Evolutionary conservation across 805 yeast species (phyloP).

Genomic region (Lipomyces oligophaga): DNA sequence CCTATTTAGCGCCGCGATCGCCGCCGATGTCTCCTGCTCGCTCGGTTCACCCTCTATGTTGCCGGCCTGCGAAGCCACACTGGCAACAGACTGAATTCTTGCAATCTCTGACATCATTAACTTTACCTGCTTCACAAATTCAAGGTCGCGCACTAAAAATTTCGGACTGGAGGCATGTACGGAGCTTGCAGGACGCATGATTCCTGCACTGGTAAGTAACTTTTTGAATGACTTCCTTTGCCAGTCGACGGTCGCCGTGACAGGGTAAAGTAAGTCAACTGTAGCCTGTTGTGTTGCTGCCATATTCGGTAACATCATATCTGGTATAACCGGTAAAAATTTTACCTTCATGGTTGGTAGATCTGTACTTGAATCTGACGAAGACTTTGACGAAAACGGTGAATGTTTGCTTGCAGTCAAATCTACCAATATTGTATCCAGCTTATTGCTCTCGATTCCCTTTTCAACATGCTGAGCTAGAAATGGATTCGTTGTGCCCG

Average conservation of each 20-base stretch:
- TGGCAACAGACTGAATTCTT: no score
- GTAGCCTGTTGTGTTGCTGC: constrained; percentile 19
- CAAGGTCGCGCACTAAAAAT: constrained; percentile 15
- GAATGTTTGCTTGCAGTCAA: no score
- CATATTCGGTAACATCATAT: constrained; percentile 17
- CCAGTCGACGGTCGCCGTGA: constrained; percentile 23
- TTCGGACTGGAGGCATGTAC: constrained; percentile 1
- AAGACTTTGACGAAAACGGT: no score
- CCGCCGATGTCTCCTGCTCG: background rate
- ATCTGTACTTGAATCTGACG: background rate
- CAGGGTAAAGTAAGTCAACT: constrained; percentile 26
- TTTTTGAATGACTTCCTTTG: constrained; percentile 16
- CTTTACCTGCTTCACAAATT: constrained; percentile 9
- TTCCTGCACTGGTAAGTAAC: constrained; percentile 13
- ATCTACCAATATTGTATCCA: no score
- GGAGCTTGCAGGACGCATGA: constrained; percentile 2
- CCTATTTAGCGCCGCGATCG: background rate
- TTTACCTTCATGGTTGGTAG: constrained; percentile 22
- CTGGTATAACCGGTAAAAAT: constrained; percentile 20
- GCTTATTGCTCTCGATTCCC: no score
- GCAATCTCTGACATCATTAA: constrained; percentile 8
- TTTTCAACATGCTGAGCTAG: constrained; percentile 15
- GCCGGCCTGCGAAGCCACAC: no score
- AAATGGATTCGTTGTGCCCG: constrained; percentile 27
- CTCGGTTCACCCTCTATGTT: no score